Conservation (phyloP, 306 rosid species). For the Pueraria montana region DNA sequence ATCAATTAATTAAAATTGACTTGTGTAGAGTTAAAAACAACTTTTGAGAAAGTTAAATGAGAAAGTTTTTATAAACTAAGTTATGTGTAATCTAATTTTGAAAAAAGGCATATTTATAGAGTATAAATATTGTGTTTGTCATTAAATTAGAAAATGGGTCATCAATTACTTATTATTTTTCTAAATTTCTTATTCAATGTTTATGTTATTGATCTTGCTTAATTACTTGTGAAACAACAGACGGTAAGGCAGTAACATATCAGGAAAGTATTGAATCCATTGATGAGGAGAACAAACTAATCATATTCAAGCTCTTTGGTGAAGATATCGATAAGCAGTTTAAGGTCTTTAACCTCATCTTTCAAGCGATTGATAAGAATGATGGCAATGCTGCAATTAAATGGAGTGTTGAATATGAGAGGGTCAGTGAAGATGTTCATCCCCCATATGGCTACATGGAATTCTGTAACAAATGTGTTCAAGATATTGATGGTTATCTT, state of each 20-base stretch:
- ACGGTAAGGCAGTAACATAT: constrained; percentile 23
- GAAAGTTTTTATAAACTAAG: too few species aligned
- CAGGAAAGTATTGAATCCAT: constrained; percentile 3
- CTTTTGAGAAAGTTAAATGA: too few species aligned
- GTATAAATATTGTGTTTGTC: too few species aligned
- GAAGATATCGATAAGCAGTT: constrained; percentile 12
- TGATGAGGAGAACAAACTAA: constrained; percentile 22
- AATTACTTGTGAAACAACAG: neutral
- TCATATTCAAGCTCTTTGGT: neutral
- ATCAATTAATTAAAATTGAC: too few species aligned
- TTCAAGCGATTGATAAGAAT: constrained; percentile 7
- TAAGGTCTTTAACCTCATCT: constrained; percentile 13
- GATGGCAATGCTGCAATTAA: neutral
- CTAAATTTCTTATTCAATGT: neutral
- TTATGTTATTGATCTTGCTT: neutral
- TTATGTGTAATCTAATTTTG: too few species aligned
- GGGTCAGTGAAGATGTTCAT: neutral
- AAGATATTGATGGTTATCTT: neutral
- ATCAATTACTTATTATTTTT: too few species aligned
- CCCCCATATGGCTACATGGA: neutral
- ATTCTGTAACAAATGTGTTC: neutral
- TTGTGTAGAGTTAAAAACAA: too few species aligned
- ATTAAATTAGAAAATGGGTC: too few species aligned
- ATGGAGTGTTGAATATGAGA: neutral
- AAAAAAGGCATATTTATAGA: too few species aligned